A percentile compares a stretch with the other conserved stretches of the same genome.
phyloP scores from a whole-genome alignment of 73 alveolate genomes.

The Strombidium stylifer region DNA sequence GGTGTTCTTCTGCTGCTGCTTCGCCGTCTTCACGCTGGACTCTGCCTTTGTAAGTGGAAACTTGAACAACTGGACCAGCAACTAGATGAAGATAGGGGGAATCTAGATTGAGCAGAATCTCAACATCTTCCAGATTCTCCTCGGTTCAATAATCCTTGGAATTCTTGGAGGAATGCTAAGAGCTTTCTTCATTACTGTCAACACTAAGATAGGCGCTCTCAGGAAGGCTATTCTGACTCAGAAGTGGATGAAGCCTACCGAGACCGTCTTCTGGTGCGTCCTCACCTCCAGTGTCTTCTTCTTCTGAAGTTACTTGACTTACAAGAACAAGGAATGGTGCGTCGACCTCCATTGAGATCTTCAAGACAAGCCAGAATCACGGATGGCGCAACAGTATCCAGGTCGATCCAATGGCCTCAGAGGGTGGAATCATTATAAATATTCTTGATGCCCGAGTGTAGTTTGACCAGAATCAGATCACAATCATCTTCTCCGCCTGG shows the following conservation, averaged over 20 bases:
- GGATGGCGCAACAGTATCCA: too few relatives aligned
- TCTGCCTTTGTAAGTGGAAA: slow-evolving; percentile 4
- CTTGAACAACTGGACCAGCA: slow-evolving; percentile 5
- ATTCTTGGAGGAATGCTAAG: slow-evolving; percentile 42
- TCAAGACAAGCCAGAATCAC: too few relatives aligned
- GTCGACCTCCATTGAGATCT: too few relatives aligned
- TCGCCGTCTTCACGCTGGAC: slow-evolving; percentile 18
- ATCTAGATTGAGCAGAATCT: too few relatives aligned
- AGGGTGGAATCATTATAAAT: slow-evolving; percentile 30
- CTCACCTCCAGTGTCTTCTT: slow-evolving; percentile 26
- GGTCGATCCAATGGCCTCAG: slow-evolving; percentile 40
- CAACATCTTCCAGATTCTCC: slow-evolving; percentile 8
- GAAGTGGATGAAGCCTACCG: slow-evolving; percentile 6
- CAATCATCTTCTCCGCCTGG: slow-evolving; percentile 22
- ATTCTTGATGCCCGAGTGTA: slow-evolving; percentile 5
- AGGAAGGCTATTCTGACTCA: slow-evolving; percentile 32
- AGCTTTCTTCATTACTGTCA: slow-evolving; percentile 26
- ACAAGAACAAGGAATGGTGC: too few relatives aligned
- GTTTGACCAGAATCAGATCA: not conserved
- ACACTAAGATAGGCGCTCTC: slow-evolving; percentile 7
- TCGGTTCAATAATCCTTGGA: slow-evolving; percentile 25
- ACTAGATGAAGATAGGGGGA: too few relatives aligned
- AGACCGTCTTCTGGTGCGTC: slow-evolving; percentile 2
- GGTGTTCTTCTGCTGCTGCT: slow-evolving; percentile 27
- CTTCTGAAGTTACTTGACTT: too few relatives aligned